Evolutionary conservation across 305 asterid species (phyloP), one percentile per base, ranked within the genome.

Genomic region (Plantago coronopus): DNA sequence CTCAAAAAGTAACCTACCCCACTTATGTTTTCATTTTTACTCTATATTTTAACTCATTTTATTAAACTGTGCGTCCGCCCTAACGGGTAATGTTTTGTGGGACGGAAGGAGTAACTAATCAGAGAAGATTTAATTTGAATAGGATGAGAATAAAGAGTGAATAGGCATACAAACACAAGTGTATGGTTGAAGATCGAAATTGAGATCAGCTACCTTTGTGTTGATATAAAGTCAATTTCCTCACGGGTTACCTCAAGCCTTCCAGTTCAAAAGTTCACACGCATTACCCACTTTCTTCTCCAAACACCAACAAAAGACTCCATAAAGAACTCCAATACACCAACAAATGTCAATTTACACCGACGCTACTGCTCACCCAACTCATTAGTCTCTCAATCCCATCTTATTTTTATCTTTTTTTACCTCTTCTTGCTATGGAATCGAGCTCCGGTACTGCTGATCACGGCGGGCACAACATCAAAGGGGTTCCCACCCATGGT

Each of bases 401-500:
- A n/a, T n/a, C n/a, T n/a, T n/a, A n/a, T n/a, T n/a, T n/a, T n/a
- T n/a, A 50, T 67, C 64, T 70, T 66, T 65, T 56, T 31, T 49
- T 49, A 54, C 62, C 76, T 72, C 72, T 42, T 65, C 31, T 58
- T 75, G 49, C 83, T 63, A 64, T 72, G 71, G 94, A 82, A 48
- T 73, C 85, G 49, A 84, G 90, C 79, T 70, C 77, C 44, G 89
- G 79, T 54, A 48, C 78, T 20, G 81, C 78, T 48, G 94, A 87
- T 71, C 95, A 84, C 23, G 85, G 87, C 46, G 81, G 78, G 7
- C 84, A 79, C 42, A 78, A 67, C 57, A 80, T 87, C 78, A 81
- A 54, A 62, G 90, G 88, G 25, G 76, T 77, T 13, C 80, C 82
- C 13, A 80, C 94, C 57, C 90, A 87, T 51, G 88, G 88, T 6